Evolutionary conservation across 768 basidiomycete genomes (phyloP).

Genomic region (Cyclocybe cylindracea): DNA sequence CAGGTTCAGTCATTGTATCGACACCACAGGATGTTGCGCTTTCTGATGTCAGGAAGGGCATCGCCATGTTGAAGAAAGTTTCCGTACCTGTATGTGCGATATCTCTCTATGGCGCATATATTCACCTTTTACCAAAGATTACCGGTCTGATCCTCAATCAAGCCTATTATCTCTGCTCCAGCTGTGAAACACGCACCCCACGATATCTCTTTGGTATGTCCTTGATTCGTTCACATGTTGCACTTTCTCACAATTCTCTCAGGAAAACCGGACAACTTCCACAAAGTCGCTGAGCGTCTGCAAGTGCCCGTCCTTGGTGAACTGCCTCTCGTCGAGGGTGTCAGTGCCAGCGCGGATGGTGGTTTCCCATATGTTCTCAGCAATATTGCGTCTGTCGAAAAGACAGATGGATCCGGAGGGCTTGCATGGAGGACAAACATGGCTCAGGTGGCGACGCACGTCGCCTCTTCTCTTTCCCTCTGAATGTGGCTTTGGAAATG

Average conservation of each 20-base stretch:
- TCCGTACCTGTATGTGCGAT: slow-evolving; percentile 70
- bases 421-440: slow-evolving; percentile 25
- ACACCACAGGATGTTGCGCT: slow-evolving; percentile 96
- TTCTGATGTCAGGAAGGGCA: slow-evolving; percentile 89
- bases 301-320: slow-evolving; percentile 71
- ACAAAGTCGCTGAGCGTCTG: slow-evolving; percentile 55
- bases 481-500: background rate
- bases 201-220: slow-evolving; percentile 31
- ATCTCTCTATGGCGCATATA: background rate
- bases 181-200: slow-evolving; percentile 56
- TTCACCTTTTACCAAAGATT: slow-evolving; percentile 50
- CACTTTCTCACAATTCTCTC: slow-evolving; percentile 40
- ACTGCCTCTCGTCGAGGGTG: slow-evolving; percentile 74
- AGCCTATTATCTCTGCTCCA: slow-evolving; percentile 78
- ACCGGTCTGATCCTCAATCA: slow-evolving; percentile 88
- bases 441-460: slow-evolving; percentile 18
- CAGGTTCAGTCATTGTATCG: slow-evolving; percentile 91
- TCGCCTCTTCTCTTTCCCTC: slow-evolving; percentile 6
- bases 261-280: slow-evolving; percentile 70
- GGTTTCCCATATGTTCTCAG: slow-evolving; percentile 56
- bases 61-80: slow-evolving; percentile 90
- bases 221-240: background rate
- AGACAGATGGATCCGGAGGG: slow-evolving; percentile 22
- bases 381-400: slow-evolving; percentile 3
- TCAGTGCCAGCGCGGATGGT: slow-evolving; percentile 71